A percentile compares a stretch with the other conserved stretches of the same genome.
Evolutionary conservation across 1,284 basidiomycete species (phyloP).

Genomic region (Cutaneotrichosporon cyanovorans): DNA sequence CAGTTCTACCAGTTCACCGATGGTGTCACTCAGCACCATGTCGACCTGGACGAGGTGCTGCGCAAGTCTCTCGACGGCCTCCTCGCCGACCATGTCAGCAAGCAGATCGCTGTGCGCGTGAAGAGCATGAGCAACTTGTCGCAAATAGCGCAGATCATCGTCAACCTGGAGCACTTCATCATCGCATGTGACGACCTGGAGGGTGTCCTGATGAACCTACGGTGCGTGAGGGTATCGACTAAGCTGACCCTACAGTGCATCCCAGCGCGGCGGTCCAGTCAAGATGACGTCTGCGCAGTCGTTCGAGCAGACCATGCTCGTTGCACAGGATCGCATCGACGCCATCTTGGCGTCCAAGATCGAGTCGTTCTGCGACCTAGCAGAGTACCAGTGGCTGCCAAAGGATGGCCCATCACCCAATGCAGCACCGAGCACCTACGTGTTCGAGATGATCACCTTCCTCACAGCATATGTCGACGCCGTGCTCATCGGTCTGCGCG

Average conservation of each 20-base stretch:
- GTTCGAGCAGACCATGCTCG: conserved; percentile 62
- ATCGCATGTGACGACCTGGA: conserved; percentile 79
- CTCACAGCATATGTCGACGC: conserved; percentile 92
- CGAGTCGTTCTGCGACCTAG: conserved; percentile 91
- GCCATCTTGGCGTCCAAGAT: conserved; percentile 81
- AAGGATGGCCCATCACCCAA: conserved; percentile 23
- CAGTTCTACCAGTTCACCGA: conserved; percentile 97
- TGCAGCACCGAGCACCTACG: conserved; percentile 74
- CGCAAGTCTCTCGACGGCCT: conserved; percentile 88
- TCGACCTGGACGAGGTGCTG: conserved; percentile 85
- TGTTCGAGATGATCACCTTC: conserved; percentile 94
- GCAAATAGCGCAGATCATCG: conserved; percentile 88
- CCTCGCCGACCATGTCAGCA: conserved; percentile 71
- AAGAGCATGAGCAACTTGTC: conserved; percentile 69
- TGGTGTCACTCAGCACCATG: conserved; percentile 81
- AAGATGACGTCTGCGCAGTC: conserved; percentile 45
- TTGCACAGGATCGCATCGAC: conserved; percentile 71
- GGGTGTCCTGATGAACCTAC: conserved; percentile 70
- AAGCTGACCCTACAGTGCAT: conserved; percentile 53
- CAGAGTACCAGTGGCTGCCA: conserved; percentile 91
- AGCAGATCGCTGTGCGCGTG: conserved; percentile 65
- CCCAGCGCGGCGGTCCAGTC: conserved; percentile 67
- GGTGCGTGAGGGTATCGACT: conserved; percentile 38
- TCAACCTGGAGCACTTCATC: conserved; percentile 89
- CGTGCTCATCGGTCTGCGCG: conserved; percentile 65